Evolutionary conservation across 352 stramenopile species (phyloP).

Genomic region (Globisporangium lucens): DNA sequence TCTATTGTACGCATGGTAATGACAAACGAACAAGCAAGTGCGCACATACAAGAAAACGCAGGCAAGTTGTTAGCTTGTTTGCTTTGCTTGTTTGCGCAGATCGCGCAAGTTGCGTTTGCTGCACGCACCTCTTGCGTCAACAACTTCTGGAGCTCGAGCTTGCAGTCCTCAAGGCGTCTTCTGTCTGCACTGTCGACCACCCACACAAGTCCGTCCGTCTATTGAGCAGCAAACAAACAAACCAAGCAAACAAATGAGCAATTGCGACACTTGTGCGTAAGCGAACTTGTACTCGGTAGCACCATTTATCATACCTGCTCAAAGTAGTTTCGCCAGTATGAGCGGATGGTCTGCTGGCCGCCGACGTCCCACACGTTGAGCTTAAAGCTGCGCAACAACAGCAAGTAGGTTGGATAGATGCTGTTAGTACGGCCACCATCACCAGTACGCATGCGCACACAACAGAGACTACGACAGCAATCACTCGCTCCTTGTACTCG

Average conservation of each 20-base stretch:
- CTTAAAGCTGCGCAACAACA: conserved; percentile 34
- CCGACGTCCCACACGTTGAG: conserved; percentile 95
- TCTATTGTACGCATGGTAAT: neutral
- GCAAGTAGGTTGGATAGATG: too few species aligned
- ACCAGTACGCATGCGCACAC: neutral
- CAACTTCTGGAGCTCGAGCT: conserved; percentile 85
- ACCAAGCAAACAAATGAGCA: neutral
- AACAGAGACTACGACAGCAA: neutral
- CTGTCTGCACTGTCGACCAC: conserved; percentile 97
- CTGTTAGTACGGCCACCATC: neutral
- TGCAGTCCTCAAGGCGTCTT: conserved; percentile 93
- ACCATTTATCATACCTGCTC: conserved; percentile 53
- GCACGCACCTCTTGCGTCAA: conserved; percentile 80
- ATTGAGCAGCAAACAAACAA: neutral
- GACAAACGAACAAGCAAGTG: neutral
- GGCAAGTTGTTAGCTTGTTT: neutral
- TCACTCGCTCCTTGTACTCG: conserved; percentile 89
- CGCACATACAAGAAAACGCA: neutral
- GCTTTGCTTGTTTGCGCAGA: neutral
- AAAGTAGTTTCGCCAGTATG: conserved; percentile 99
- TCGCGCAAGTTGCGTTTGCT: neutral
- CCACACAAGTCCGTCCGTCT: conserved; percentile 99
- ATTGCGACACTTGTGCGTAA: neutral
- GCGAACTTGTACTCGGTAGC: too few species aligned
- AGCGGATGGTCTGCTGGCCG: conserved; percentile 96